Evolutionary conservation across 352 stramenopile genomes (phyloP).

Genomic region (Pythium utonaiense): DNA sequence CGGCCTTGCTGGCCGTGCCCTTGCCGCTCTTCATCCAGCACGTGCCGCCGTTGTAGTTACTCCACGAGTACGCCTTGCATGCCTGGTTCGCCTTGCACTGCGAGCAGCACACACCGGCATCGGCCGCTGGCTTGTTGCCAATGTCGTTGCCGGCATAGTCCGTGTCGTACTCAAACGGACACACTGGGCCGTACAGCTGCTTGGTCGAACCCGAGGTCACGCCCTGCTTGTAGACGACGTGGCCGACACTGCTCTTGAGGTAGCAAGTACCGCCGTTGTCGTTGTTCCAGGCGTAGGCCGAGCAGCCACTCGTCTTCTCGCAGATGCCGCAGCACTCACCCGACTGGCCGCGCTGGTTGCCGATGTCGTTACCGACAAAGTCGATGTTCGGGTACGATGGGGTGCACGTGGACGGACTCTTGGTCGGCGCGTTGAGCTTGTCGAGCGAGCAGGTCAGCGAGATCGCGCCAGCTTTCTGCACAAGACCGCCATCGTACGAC

Average conservation of each 20-base stretch:
- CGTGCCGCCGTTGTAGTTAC: conserved; percentile 41
- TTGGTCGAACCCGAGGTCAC: not conserved
- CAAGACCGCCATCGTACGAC: not conserved
- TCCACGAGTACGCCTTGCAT: conserved; percentile 32
- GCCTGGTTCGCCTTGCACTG: not conserved
- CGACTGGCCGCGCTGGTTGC: conserved; percentile 2
- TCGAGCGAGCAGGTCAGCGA: not conserved
- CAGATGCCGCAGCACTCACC: conserved; percentile 36
- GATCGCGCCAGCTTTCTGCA: not conserved
- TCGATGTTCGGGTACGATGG: conserved; percentile 15
- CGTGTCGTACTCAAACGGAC: not conserved
- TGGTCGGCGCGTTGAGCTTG: no score
- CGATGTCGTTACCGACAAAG: conserved; percentile 23
- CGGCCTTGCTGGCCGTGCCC: not conserved
- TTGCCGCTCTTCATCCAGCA: conserved; percentile 52
- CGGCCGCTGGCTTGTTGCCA: not conserved
- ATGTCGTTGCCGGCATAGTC: conserved; percentile 2
- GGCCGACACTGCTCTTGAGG: conserved; percentile 37
- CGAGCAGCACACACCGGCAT: not conserved
- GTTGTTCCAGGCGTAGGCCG: conserved; percentile 49
- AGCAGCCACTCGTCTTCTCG: conserved; percentile 38
- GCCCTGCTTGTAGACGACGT: conserved; percentile 7
- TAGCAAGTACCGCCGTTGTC: conserved; percentile 50
- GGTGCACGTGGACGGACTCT: not conserved
- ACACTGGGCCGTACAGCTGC: not conserved